Evolutionary conservation across 1,284 basidiomycete genomes (phyloP).

Genomic region (Erythrobasidium hasegawianum): DNA sequence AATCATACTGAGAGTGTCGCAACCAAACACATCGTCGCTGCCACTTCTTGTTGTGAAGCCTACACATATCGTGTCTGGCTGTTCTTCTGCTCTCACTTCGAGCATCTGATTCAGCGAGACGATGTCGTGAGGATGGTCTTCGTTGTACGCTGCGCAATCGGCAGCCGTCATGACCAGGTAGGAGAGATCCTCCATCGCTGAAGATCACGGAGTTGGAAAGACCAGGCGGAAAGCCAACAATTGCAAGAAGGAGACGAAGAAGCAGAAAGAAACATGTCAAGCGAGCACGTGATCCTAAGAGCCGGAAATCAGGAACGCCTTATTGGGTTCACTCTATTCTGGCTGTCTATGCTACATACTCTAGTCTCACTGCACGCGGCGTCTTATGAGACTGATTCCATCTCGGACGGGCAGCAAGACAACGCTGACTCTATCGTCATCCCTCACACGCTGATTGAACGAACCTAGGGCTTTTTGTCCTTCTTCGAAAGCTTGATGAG

Average conservation of each 20-base stretch:
- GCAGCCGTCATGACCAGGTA: slow-evolving; percentile 49
- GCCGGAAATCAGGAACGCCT: not conserved
- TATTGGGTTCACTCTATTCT: not conserved
- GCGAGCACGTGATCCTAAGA: not conserved
- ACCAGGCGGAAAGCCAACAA: not conserved
- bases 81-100: slow-evolving; percentile 46
- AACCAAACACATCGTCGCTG: slow-evolving; percentile 40
- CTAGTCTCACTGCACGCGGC: slow-evolving; percentile 1
- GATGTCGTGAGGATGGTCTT: slow-evolving; percentile 47
- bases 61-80: slow-evolving; percentile 47
- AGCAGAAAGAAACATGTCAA: not conserved
- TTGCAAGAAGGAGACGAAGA: not conserved
- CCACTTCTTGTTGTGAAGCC: slow-evolving; percentile 47
- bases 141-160: slow-evolving; percentile 46
- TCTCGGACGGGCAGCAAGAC: slow-evolving; percentile 47
- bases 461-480: slow-evolving; percentile 42
- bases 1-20: slow-evolving; percentile 43
- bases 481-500: slow-evolving; percentile 2
- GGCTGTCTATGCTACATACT: not conserved
- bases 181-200: slow-evolving; percentile 38
- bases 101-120: slow-evolving; percentile 48
- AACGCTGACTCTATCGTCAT: slow-evolving; percentile 44
- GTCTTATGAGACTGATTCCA: slow-evolving; percentile 47
- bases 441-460: slow-evolving; percentile 46
- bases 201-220: no score